Conservation (phyloP, 768 basidiomycete genomes). For the Termitomyces bulborhizus region DNA sequence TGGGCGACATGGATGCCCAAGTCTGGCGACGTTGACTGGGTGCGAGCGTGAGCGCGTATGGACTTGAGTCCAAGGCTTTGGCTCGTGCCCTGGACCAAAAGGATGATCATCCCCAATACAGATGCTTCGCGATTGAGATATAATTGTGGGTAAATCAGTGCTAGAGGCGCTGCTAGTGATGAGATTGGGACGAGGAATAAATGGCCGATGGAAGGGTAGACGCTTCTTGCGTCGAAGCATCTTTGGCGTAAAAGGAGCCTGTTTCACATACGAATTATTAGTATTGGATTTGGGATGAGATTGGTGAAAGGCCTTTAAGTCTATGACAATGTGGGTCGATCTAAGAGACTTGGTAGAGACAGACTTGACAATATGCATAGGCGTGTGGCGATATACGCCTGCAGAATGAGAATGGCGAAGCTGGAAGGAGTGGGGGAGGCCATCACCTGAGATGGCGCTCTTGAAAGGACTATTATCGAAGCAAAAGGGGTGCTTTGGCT, state of each 20-base stretch:
- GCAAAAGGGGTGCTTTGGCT: conserved; percentile 4
- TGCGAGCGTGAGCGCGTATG: conserved; percentile 20
- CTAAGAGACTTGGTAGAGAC: conserved; percentile 16
- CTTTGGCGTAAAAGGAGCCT: conserved; percentile 14
- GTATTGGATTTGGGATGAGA: not conserved
- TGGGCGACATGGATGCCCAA: conserved; percentile 48
- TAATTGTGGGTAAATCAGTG: not conserved
- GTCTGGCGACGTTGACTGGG: conserved; percentile 24
- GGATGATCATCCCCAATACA: conserved; percentile 9
- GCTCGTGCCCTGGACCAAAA: not conserved
- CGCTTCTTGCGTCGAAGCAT: conserved; percentile 34
- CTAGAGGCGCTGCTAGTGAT: conserved; percentile 13
- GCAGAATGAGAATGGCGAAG: conserved; percentile 8
- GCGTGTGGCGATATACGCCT: conserved; percentile 8
- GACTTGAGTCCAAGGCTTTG: not conserved
- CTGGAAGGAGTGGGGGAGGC: not conserved
- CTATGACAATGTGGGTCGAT: conserved; percentile 13
- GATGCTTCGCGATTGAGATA: conserved; percentile 2
- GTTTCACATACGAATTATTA: not conserved
- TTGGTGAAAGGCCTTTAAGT: conserved; percentile 10
- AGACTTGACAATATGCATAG: conserved; percentile 12
- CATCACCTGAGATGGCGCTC: not conserved
- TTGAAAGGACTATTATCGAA: conserved; percentile 4
- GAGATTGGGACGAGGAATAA: conserved; percentile 22
- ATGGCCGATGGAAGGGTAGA: conserved; percentile 23